Conservation (phyloP, 805 yeast species). For the Clavispora vitiphila region DNA sequence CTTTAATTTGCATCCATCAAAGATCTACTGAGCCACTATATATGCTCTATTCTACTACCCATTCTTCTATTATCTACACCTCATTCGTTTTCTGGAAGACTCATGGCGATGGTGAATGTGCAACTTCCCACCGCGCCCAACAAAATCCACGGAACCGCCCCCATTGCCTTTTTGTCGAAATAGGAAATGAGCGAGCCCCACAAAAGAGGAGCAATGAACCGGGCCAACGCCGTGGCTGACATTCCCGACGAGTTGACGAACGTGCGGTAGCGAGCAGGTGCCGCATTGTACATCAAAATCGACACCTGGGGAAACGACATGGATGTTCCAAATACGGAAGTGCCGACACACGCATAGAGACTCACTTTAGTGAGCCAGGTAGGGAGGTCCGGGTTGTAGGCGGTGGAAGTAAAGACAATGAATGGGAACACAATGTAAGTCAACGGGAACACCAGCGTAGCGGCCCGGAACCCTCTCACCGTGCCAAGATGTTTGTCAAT, state of each 20-base stretch:
- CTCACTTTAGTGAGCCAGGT: slow-evolving; percentile 14
- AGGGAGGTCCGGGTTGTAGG: slow-evolving; percentile 25
- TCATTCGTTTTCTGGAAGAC: no score
- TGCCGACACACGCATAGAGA: slow-evolving; percentile 24
- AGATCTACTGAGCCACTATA: no score
- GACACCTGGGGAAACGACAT: slow-evolving; percentile 50
- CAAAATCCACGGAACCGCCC: slow-evolving; percentile 29
- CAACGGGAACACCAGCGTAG: slow-evolving; percentile 40
- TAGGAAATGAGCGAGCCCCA: slow-evolving; percentile 46
- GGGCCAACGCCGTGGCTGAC: slow-evolving; percentile 48
- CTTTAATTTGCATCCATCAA: no score
- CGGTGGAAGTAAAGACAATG: slow-evolving; percentile 38
- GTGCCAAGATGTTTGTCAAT: slow-evolving; percentile 46
- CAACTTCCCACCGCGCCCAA: slow-evolving; percentile 20
- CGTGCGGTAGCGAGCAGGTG: slow-evolving; percentile 51
- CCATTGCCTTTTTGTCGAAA: slow-evolving; percentile 20
- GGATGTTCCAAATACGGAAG: slow-evolving; percentile 36
- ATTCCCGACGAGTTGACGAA: slow-evolving; percentile 55
- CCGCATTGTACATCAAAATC: slow-evolving; percentile 49
- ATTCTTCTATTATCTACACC: no score
- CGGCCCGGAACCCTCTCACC: slow-evolving; percentile 37
- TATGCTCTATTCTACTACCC: no score
- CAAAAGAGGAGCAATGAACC: slow-evolving; percentile 51
- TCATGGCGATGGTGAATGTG: slow-evolving; percentile 7
- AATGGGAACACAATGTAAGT: slow-evolving; percentile 45